A percentile compares a stretch with the other conserved stretches of the same genome.
Evolutionary conservation across 306 rosid genomes (phyloP).

Genomic region (Chamaecrista fasciculata): DNA sequence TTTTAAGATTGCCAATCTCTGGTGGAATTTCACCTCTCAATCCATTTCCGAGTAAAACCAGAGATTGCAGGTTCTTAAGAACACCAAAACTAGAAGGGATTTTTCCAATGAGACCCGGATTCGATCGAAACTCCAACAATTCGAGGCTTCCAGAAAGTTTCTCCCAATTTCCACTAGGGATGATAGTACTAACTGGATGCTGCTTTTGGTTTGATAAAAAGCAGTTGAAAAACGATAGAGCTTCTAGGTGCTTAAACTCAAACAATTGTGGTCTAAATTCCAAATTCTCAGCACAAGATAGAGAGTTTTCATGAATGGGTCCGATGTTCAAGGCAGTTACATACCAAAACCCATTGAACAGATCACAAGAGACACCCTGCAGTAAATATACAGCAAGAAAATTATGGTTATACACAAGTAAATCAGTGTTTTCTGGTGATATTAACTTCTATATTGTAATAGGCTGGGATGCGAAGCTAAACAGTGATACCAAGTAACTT

Average conservation of each 20-base stretch:
- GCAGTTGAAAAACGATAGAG: slow-evolving; percentile 71
- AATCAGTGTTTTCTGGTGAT: neutral
- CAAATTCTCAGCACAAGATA: slow-evolving; percentile 48
- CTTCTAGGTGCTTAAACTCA: slow-evolving; percentile 59
- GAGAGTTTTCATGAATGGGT: slow-evolving; percentile 84
- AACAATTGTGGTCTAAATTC: slow-evolving; percentile 61
- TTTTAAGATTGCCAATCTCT: slow-evolving; percentile 50
- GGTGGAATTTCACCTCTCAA: slow-evolving; percentile 61
- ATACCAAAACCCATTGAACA: slow-evolving; percentile 79
- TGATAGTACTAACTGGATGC: slow-evolving; percentile 39
- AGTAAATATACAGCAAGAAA: slow-evolving; percentile 21
- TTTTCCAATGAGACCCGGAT: slow-evolving; percentile 59
- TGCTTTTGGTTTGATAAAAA: slow-evolving; percentile 49
- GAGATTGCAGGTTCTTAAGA: slow-evolving; percentile 71
- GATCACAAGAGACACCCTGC: slow-evolving; percentile 97
- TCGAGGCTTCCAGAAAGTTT: slow-evolving; percentile 60
- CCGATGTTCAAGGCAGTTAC: slow-evolving; percentile 72
- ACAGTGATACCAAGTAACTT: neutral
- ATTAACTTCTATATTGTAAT: neutral
- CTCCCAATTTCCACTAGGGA: slow-evolving; percentile 67
- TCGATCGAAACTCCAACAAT: slow-evolving; percentile 76
- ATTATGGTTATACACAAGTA: neutral
- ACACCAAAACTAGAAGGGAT: slow-evolving; percentile 54
- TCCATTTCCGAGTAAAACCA: slow-evolving; percentile 63
- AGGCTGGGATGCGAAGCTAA: neutral